Evolutionary conservation across 164 flowering plant species (phyloP), one percentile per base, ranked within the genome.

Genomic region (Cinnamomum chago): DNA sequence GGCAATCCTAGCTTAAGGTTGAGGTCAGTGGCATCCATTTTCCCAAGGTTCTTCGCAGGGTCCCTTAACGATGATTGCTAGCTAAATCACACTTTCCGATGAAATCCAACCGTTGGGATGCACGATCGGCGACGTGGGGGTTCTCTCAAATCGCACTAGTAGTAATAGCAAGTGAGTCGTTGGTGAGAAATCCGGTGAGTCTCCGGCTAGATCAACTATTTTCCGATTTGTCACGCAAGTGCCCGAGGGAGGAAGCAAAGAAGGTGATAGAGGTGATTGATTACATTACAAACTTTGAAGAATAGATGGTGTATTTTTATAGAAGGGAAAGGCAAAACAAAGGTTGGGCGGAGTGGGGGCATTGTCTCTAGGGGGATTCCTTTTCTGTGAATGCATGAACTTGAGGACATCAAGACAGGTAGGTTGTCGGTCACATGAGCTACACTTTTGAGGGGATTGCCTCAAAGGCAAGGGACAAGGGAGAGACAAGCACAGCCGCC

Each of bases 1-100:
- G 92, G 92, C 28, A 89, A 72, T 5, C 91, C 92, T 70, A 90
- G 66, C 68, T 86, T 82, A 9, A 87, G 83, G 73, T 87, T 84
- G 25, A 90, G 84, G 80, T 82, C 92, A 13, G 47, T 7, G 20
- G 75, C 68, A 67, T 85, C 83, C n/a, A 7, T n/a, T 65, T 25
- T 75, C 76, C 76, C 18, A 15, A 15, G 60, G 60, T 55, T 55
- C 7, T 55, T 55, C 7, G 13, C 60, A 17, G 6, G 60, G 60
- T 2, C 60, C 60, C n/a, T 15, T 1, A 55, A 11, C 7, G 60
- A 55, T 55, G n/a, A 55, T 5, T 18, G 60, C 4, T 24, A 23
- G 27, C 30, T 6, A 62, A 24, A 24, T 11, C 30, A 9, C 27
- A n/a, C 27, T 24, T 62, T 64, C 14, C 20, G 67, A 14, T 24